These are phyloP conservation scores for Aristolochia contorta DNA, from an alignment of 164 flowering plant species.

Conservation along the genomic window DNA sequence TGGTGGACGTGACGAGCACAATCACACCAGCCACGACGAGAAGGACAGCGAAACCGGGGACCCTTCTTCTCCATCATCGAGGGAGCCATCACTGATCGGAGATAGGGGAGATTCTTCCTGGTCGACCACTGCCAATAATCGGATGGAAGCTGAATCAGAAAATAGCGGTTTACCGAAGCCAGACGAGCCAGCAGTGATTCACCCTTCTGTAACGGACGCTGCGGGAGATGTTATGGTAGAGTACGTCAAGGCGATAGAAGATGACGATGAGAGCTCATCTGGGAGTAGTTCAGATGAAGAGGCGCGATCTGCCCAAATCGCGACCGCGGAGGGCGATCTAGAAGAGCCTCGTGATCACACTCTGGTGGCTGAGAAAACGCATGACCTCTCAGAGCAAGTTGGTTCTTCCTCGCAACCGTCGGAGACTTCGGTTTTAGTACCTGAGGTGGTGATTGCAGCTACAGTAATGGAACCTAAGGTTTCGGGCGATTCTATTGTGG, in stretches of 20 bases:
- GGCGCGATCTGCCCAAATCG: not conserved
- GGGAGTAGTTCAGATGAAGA: slow-evolving; percentile 1
- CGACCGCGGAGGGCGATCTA: not conserved
- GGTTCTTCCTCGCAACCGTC: not conserved
- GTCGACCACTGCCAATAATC: not conserved
- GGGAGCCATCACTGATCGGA: not conserved
- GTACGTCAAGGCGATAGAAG: not conserved
- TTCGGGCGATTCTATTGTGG: too few relatives aligned
- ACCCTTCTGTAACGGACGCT: too few relatives aligned
- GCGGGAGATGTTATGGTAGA: not conserved
- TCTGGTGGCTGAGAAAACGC: not conserved
- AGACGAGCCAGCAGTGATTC: too few relatives aligned
- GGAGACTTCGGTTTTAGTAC: not conserved
- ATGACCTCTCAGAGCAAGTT: not conserved
- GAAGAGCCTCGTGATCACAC: not conserved
- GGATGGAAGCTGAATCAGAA: not conserved
- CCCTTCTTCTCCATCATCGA: not conserved
- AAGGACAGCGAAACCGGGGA: slow-evolving; percentile 8
- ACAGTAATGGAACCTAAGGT: too few relatives aligned
- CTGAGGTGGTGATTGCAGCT: not conserved
- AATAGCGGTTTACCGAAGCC: too few relatives aligned
- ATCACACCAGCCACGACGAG: not conserved
- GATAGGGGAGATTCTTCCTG: not conserved
- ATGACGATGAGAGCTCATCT: not conserved
- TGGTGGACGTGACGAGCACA: slow-evolving; percentile 12